phyloP scores from a whole-genome alignment of 768 basidiomycete species.

The Dioszegia aurantiaca region DNA sequence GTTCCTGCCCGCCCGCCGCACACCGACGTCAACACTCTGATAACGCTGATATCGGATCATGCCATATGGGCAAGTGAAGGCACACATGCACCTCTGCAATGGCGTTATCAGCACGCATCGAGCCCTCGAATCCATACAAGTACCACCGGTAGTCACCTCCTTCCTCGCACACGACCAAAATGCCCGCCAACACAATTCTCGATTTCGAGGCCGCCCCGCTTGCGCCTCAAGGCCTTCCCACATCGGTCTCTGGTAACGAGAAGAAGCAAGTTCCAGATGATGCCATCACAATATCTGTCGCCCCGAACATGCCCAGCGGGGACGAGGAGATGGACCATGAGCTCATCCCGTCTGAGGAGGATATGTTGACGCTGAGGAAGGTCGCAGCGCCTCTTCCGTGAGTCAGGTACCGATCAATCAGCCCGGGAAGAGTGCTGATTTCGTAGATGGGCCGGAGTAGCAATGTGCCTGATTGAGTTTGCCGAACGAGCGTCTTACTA shows the following conservation, averaged over 20 bases:
- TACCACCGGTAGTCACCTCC: too few species aligned
- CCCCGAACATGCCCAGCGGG: not conserved
- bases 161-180: too few species aligned
- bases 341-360: constrained; percentile 39
- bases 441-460: constrained; percentile 34
- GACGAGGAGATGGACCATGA: constrained; percentile 18
- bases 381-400: not conserved
- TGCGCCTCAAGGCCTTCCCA: constrained; percentile 4
- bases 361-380: constrained; percentile 41
- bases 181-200: constrained; percentile 6
- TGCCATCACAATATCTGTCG: not conserved
- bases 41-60: too few species aligned
- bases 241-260: not conserved
- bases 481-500: constrained; percentile 50
- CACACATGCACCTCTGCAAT: too few species aligned
- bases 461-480: constrained; percentile 52
- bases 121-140: too few species aligned
- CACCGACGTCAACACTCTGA: too few species aligned
- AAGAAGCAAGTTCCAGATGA: not conserved
- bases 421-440: constrained; percentile 20
- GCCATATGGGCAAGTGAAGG: too few species aligned
- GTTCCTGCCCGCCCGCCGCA: too few species aligned
- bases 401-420: not conserved
- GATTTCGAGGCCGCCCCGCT: constrained; percentile 15
- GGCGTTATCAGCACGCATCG: too few species aligned